A percentile compares a stretch with the other conserved stretches of the same genome.
phyloP scores from a whole-genome alignment of 345 rosid genomes.

The Eucalyptus pumila region DNA sequence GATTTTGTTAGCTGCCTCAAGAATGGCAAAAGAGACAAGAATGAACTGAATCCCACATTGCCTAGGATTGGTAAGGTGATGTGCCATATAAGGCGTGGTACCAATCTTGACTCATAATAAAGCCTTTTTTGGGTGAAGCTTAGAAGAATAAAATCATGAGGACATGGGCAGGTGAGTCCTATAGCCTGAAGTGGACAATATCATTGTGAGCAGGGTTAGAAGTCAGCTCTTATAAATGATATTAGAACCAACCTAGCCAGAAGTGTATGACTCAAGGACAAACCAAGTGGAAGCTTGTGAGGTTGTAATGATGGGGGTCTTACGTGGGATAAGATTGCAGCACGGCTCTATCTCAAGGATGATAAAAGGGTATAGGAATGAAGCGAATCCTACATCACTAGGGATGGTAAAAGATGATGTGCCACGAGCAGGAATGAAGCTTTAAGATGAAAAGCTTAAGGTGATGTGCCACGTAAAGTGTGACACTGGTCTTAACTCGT shows the following conservation, averaged over 20 bases:
- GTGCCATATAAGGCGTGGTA: background rate
- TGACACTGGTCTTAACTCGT: background rate
- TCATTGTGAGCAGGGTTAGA: no score
- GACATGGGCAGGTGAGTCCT: no score
- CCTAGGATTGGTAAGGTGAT: accelerated
- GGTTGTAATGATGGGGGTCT: accelerated
- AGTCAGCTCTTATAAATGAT: no score
- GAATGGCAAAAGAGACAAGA: accelerated
- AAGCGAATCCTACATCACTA: accelerated
- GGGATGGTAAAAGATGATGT: accelerated
- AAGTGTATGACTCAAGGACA: no score
- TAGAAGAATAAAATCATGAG: accelerated
- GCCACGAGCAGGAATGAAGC: no score
- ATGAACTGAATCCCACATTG: accelerated
- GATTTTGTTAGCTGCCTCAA: no score
- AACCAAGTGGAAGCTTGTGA: accelerated
- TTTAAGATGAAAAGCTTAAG: no score
- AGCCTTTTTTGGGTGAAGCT: no score
- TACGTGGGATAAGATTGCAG: no score
- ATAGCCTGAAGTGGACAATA: no score
- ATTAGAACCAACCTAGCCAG: no score
- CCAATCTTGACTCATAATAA: accelerated
- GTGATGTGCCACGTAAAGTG: background rate
- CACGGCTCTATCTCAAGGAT: accelerated
- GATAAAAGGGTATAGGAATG: accelerated